Base-by-base conservation (phyloP, 192 early-diverging fungal species). In the Neocallimastix lanati region DNA sequence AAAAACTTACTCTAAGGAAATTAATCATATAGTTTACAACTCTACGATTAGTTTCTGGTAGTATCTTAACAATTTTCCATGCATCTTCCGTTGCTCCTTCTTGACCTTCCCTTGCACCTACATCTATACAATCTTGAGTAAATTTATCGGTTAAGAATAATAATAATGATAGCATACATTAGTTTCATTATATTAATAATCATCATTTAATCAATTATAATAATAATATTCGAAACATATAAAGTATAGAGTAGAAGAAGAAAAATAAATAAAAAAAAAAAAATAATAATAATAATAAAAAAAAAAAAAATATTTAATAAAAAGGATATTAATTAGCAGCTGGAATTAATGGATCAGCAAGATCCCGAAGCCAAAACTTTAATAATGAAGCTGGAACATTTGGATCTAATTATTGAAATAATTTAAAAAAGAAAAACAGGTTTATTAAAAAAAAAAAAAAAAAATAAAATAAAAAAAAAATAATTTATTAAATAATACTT, bases 351-450 rank as follows among this genome's bases (percentile, higher is more conserved):
- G 97, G 96, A 11, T 96, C 92, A 2, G 95, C 88, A 29, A 99
- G 88, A 38, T 99, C 97, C 36, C 97, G 91, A 67, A 99, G 88
- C 96, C 96, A 99, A 12, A 93, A 88, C 79, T 96, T 96, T 14
- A 99, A 85, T 29, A 99, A 84, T 12, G 95, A 96, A 40, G 94
- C 93, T 0, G 96, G 95, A 5, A 97, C 93, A 83, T 95, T 93
- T 16, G 97, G 95, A 81, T 99, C 37, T 33, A 14, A 21, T 25
- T n/a, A n/a, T n/a, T n/a, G n/a, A n/a, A n/a, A n/a, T n/a, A n/a
- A n/a, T n/a, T n/a, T n/a, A n/a, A n/a, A n/a, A n/a, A n/a, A n/a
- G n/a, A n/a, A n/a, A n/a, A n/a, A n/a, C n/a, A n/a, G n/a, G n/a
- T n/a, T n/a, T n/a, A n/a, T n/a, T n/a, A n/a, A n/a, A n/a, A 21